Evolutionary conservation across 2,329 filamentous ascomycete species (phyloP), one percentile per base, ranked within the genome.

Genomic region (Lizonia empirigonia): DNA sequence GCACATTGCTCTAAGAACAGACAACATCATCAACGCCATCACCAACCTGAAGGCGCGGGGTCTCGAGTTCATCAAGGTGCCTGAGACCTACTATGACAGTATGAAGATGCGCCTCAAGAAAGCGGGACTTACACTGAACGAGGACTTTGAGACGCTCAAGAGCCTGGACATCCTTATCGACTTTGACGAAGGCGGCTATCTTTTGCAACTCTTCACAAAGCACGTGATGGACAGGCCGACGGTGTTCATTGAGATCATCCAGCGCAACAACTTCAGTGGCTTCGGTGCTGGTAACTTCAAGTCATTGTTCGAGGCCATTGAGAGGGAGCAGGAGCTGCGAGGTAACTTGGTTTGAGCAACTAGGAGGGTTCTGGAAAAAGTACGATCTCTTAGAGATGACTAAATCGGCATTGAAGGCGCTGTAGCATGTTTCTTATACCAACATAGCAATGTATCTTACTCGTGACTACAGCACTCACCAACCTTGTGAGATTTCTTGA

Each of bases 241-340:
- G 3, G 92, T 97, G 22, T 97, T 97, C 71, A 85, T 97, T 58
- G 93, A 97, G 82, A 96, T 97, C 64, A 97, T 97, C 65, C 91
- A 97, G 79, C 80, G 92, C 50, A 87, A 95, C 64, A 86, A 91
- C 58, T 97, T 97, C 72, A 86, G 89, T 24, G 93, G 93, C 0
- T 97, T 97, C 64, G 92, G 93, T 4, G 93, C 92, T 0, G 93
- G 93, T 1, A 97, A 97, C 74, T 97, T 97, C 78, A 96, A 91
- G 84, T 91, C 88, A 55, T 68, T 97, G 64, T 97, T 97, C 67
- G 92, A 97, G 80, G 92, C 93, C 2, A 95, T 97, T 72, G 93
- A 97, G 81, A 80, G 92, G 41, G 92, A 97, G 74, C 93, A 97
- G 80, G 91, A 85, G 36, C 80, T 88, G 73, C 81, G 92, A 48